Base-by-base conservation (phyloP, 495 filamentous ascomycete species). In the Aspergillus nanangensis region DNA sequence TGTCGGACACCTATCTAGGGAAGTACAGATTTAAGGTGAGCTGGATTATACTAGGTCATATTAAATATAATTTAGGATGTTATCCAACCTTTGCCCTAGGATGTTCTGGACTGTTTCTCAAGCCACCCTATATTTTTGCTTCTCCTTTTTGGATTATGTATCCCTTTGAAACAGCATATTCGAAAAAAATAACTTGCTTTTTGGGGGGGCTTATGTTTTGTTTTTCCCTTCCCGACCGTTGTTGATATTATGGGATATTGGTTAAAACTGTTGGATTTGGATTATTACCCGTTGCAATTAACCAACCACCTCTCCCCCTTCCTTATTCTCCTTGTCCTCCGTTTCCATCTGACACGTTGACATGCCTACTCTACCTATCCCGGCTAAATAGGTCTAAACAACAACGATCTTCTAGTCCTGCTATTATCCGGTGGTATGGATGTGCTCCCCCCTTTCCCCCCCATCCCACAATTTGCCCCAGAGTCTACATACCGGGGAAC, bases 401-500 rank as follows among this genome's bases (percentile, higher is more conserved):
- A 36, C 39, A 48, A 20, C 42, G 43, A 44, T 51, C 40, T 48
- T 17, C 14, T 18, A 18, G 14, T n/a, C n/a, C n/a, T n/a, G n/a
- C 32, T 38, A 48, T 52, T 52, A 50, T 37, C 55, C 46, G 55
- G 44, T 42, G 48, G 51, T 40, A 52, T 50, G 55, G 44, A 41
- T 23, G 20, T 22, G 29, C 18, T 14, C 22, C 14, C 37, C 29
- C n/a, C n/a, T n/a, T n/a, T n/a, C n/a, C n/a, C n/a, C n/a, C n/a
- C n/a, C n/a, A n/a, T n/a, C n/a, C 31, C 33, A 32, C 17, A 21
- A 14, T 42, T 42, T 32, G 32, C 37, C 38, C 22, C 22, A 22
- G 32, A 47, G 46, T 54, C 45, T 11, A 38, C 51, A 55, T 58
- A 52, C 48, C 51, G 48, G 49, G 53, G 55, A 45, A 58, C 38